A percentile compares a stretch with the other conserved stretches of the same genome.
phyloP scores from a whole-genome alignment of 2,329 filamentous ascomycete species.

The Bipolaris bicolor region DNA sequence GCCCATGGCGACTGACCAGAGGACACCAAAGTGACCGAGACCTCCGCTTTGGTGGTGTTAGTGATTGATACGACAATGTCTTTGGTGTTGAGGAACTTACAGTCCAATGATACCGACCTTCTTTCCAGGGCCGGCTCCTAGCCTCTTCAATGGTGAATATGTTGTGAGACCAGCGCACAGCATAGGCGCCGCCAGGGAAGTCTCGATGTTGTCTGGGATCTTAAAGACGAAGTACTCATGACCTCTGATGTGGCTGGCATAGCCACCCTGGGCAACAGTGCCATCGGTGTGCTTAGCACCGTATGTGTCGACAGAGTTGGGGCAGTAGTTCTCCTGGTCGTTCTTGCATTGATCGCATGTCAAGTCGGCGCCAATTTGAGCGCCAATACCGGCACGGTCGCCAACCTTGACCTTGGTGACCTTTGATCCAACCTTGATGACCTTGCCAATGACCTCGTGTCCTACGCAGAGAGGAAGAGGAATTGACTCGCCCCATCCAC shows the following conservation, averaged over 20 bases:
- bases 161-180: slow-evolving; percentile 84
- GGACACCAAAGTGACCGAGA: slow-evolving; percentile 58
- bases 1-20: slow-evolving; percentile 60
- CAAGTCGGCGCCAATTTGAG: slow-evolving; percentile 57
- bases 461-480: slow-evolving; percentile 70
- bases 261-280: slow-evolving; percentile 70
- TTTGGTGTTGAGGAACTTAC: slow-evolving; percentile 35
- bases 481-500: slow-evolving; percentile 68
- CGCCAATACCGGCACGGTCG: slow-evolving; percentile 58
- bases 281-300: slow-evolving; percentile 61
- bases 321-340: slow-evolving; percentile 61
- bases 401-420: slow-evolving; percentile 57
- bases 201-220: slow-evolving; percentile 74
- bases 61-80: neutral
- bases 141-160: slow-evolving; percentile 77
- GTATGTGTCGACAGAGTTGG: slow-evolving; percentile 58
- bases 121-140: slow-evolving; percentile 77
- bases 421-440: slow-evolving; percentile 57
- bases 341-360: slow-evolving; percentile 59
- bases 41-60: slow-evolving; percentile 48
- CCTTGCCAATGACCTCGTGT: slow-evolving; percentile 63
- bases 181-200: slow-evolving; percentile 73
- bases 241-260: slow-evolving; percentile 70
- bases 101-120: slow-evolving; percentile 78
- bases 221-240: slow-evolving; percentile 79